Conservation (phyloP, 345 rosid species). For the Gossypium rotundifolium region DNA sequence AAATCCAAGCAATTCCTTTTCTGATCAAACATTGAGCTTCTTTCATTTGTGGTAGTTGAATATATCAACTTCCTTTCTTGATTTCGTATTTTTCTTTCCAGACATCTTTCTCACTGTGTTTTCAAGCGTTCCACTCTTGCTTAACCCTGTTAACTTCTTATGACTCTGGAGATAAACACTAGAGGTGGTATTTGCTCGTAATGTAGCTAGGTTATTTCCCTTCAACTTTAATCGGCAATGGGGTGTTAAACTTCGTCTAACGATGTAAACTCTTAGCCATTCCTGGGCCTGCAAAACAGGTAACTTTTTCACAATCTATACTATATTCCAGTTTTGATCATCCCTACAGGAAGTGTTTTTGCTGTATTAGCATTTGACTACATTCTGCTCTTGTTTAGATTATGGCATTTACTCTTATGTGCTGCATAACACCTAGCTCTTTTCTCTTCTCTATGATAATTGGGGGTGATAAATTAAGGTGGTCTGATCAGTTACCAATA, state of each 20-base stretch:
- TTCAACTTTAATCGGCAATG: not conserved
- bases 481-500: slow-evolving; percentile 65
- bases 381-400: not conserved
- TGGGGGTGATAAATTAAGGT: slow-evolving; percentile 9
- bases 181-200: slow-evolving; percentile 83
- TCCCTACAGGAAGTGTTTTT: not conserved
- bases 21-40: no score
- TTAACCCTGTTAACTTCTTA: slow-evolving; percentile 78
- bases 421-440: slow-evolving; percentile 9
- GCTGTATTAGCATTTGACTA: not conserved
- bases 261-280: slow-evolving; percentile 24
- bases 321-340: not conserved
- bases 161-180: slow-evolving; percentile 85
- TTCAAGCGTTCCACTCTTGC: slow-evolving; percentile 36
- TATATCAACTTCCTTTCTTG: no score
- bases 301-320: slow-evolving; percentile 30
- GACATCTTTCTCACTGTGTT: no score
- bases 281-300: slow-evolving; percentile 90
- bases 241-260: slow-evolving; percentile 26
- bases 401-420: slow-evolving; percentile 13
- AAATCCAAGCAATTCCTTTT: no score
- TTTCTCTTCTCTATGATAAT: not conserved
- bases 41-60: no score
- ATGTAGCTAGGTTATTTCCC: slow-evolving; percentile 73
- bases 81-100: no score